Evolutionary conservation across 805 yeast genomes (phyloP), one percentile per base, ranked within the genome.

Genomic region (Suhomyces faveliae): DNA sequence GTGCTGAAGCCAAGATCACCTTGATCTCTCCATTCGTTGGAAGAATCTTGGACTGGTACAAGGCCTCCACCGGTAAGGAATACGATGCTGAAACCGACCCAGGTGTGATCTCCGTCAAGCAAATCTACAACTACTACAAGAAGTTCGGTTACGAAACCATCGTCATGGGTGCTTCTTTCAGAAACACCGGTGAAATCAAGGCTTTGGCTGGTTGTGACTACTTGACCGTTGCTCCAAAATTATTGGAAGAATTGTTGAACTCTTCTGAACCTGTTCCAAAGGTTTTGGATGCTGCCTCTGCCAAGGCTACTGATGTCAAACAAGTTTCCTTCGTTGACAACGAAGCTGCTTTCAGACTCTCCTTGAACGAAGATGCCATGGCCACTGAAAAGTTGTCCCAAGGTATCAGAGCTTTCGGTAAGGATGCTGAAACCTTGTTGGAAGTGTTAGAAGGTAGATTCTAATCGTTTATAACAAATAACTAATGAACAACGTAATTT

Each of bases 81-180:
- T 92, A 89, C 83, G 75, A 81, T 46, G 78, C 80, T 58, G 88
- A 80, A 62, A 76, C 83, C 57, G 98, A 94, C 74, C 99, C 99
- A 59, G 99, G 99, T 86, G 98, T 94, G 53, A 45, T 77, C 44
- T 89, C 97, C 38, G 99, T 94, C 62, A 85, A 84, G 74, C 69
- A 67, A 53, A 94, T 94, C 73, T 94, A 71, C 88, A 87, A 91
- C 87, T 94, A 94, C 84, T 94, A 94, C 87, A 94, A 94, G 85
- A 92, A 92, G 78, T 89, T 73, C 74, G 92, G 85, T 61, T 94
- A 94, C 84, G 81, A 92, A 64, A 94, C 99, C 71, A 91, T 94
- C 68, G 98, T 94, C 67, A 94, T 94, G 99, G 99, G 99, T 75
- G 99, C 99, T 51, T 92, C 98, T 51, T 92, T 94, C 90, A 92